Evolutionary conservation across 2,329 filamentous ascomycete species (phyloP), one percentile per base, ranked within the genome.

Genomic region (Stagonosporopsis vannaccii): DNA sequence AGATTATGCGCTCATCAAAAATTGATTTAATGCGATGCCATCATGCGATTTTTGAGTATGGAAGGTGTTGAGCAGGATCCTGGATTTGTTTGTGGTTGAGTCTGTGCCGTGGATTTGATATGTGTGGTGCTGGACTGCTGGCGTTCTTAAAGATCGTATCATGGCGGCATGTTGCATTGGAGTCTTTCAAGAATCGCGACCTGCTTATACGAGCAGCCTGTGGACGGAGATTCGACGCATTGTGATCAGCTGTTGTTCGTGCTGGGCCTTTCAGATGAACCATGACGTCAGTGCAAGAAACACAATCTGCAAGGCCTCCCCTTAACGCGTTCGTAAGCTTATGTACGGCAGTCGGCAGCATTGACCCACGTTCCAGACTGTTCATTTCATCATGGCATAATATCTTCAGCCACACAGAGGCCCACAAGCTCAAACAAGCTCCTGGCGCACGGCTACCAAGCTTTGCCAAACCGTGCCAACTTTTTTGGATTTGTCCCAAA

Each of bases 371-470:
- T 30, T 51, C 41, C 23, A 56, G 51, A 53, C 41, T 54, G 6
- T 17, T 9, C 5, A 52, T 57, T 57, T 60, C 58, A 60, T 60
- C 58, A 56, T 45, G 13, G 39, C 3, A 6, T 36, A n/a, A 26
- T 30, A 15, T 56, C 55, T 63, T 58, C 58, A 69, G 66, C 66
- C 60, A 67, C 66, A 60, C 39, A 51, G 28, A 30, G 47, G 41
- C 28, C 46, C 51, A 43, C 55, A 59, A 60, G 53, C 37, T 26
- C 22, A 39, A 56, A 51, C 52, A 68, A 68, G 66, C 66, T 61
- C 60, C 23, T 17, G 36, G 39, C 44, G 41, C 45, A 51, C 39
- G 15, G 13, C 17, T 32, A 61, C 60, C 61, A 69, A 68, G 63
- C 65, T 66, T 68, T 63, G 58, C 59, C 55, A 52, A 53, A 19